Base-by-base conservation (phyloP, 495 filamentous ascomycete genomes). In the Parmelia sp. region DNA sequence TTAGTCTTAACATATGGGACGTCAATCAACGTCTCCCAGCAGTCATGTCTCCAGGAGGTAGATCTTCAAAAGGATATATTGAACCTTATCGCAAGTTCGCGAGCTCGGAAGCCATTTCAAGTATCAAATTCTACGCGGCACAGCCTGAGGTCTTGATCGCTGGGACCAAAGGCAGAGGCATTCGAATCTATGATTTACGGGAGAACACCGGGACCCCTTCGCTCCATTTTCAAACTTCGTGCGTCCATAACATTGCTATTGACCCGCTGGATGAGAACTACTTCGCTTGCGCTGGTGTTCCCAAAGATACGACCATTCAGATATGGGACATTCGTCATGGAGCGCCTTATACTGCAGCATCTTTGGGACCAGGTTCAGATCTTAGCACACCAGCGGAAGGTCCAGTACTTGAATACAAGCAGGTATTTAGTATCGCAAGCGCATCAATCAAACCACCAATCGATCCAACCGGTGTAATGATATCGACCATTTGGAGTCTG, bases 1-100 rank as follows among this genome's bases (percentile, higher is more conserved):
- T 88, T 65, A 96, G 91, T 70, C 79, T 98, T 51, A 92, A 96
- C 70, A 87, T 97, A 36, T 98, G 93, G 87, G 95, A 98, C 74
- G 81, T 95, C 59, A 89, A 86, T 66, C 86, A 86, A 70, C 80
- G 86, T 47, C 75, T 87, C 25, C 75, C 84, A 21, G 72, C 77
- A 11, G 66, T 77, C 82, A 65, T 57, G 71, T 70, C 72, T 44
- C 57, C 64, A 40, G 66, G 63, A 33, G 71, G 59, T 60, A 74
- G 64, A 68, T 73, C 66, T 65, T 71, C 69, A 35, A 80, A 78
- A 63, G 73, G 75, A 14, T 73, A 72, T 65, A 69, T 79, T 39
- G 90, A 91, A 69, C 87, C 92, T 14, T 71, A 84, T 55, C 76
- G 88, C 71, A 84, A 89, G 56, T 76, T 96, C 17, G 90, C 92